Evolutionary conservation across 345 rosid genomes (phyloP).

Genomic region (Reutealis trisperma): DNA sequence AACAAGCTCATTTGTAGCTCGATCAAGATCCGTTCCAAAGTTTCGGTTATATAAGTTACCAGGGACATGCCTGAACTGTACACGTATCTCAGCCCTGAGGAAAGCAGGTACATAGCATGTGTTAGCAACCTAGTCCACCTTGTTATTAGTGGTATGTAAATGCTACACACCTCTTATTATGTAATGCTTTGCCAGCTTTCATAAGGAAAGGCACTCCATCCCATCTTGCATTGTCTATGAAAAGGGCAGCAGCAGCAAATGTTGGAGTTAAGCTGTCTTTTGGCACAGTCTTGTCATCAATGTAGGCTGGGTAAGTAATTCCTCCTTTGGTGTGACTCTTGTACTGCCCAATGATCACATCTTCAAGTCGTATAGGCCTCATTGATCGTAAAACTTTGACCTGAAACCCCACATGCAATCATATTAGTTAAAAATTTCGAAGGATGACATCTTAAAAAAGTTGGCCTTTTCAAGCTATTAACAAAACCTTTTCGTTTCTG

Average conservation of each 20-base stretch:
- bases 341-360: constrained; percentile 88
- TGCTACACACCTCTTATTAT: constrained; percentile 57
- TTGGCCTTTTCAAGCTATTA: background rate
- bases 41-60: constrained; percentile 85
- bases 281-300: constrained; percentile 88
- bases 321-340: constrained; percentile 92
- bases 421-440: background rate
- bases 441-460: background rate
- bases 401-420: constrained; percentile 41
- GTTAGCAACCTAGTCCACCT: constrained; percentile 1
- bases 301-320: constrained; percentile 72
- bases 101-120: constrained; percentile 4
- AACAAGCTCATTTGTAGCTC: constrained; percentile 91
- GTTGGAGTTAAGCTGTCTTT: constrained; percentile 91
- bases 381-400: constrained; percentile 95
- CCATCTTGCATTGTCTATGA: constrained; percentile 98
- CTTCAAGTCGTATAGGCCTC: constrained; percentile 82
- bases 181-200: constrained; percentile 98
- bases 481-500: constrained; percentile 86
- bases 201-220: constrained; percentile 96
- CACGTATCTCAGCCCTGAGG: constrained; percentile 93
- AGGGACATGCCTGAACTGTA: constrained; percentile 97
- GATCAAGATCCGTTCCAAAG: constrained; percentile 79
- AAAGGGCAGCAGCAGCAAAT: constrained; percentile 98
- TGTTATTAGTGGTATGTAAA: background rate